phyloP scores from a whole-genome alignment of 768 basidiomycete genomes.

The Cantharellus anzutake region DNA sequence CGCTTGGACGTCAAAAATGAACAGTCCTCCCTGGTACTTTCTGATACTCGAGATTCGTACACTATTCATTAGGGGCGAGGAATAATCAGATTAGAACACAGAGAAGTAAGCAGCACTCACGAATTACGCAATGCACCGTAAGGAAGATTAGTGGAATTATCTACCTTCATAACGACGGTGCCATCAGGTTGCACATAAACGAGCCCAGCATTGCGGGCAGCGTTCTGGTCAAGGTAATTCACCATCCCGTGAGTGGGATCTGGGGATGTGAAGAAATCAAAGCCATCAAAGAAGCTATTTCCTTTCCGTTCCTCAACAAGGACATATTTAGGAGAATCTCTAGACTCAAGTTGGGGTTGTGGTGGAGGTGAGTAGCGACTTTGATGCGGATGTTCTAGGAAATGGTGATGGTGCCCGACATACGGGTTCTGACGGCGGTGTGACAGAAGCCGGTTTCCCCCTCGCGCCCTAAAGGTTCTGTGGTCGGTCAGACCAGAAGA shows the following conservation, averaged over 20 bases:
- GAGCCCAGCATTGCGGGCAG: slow-evolving; percentile 34
- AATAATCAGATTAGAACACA: background rate
- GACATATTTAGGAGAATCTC: background rate
- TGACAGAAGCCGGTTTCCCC: too few species aligned
- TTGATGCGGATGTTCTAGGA: too few species aligned
- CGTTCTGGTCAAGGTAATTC: slow-evolving; percentile 29
- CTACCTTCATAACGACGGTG: slow-evolving; percentile 42
- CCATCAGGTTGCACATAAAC: slow-evolving; percentile 41
- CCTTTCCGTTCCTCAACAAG: background rate
- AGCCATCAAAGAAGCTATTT: background rate
- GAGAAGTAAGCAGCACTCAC: background rate
- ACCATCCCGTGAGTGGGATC: slow-evolving; percentile 63
- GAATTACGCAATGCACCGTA: slow-evolving; percentile 36
- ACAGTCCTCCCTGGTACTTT: slow-evolving; percentile 41
- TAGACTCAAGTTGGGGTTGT: too few species aligned
- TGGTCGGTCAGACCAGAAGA: too few species aligned
- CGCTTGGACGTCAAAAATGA: slow-evolving; percentile 49
- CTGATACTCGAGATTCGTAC: slow-evolving; percentile 51
- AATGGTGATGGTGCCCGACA: too few species aligned
- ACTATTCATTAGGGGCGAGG: slow-evolving; percentile 7
- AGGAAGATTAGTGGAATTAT: slow-evolving; percentile 30
- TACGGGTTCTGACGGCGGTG: too few species aligned
- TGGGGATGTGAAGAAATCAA: background rate
- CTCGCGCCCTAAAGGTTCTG: too few species aligned
- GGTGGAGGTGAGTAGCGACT: too few species aligned